Base-by-base conservation (phyloP, 306 rosid genomes). In the Castanopsis chinensis region DNA sequence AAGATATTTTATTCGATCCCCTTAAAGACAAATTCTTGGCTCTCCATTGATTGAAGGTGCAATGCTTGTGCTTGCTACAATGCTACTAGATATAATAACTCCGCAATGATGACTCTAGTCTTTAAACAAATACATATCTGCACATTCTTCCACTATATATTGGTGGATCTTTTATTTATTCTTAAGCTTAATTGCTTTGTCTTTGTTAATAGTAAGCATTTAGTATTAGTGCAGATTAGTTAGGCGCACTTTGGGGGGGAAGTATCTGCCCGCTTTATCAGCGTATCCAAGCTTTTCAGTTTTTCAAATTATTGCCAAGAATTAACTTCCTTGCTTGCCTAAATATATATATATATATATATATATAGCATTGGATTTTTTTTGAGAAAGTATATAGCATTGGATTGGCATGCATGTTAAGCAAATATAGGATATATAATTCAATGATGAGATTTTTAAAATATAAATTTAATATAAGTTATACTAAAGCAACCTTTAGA, bases 201-300 rank as follows among this genome's bases (percentile, higher is more conserved):
- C 77, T 41, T 76, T 76, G 78, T 84, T 73, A 72, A 73, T 28
- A 37, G 79, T 21, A 54, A 76, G 76, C 54, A 79, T 35, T 52
- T 53, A 37, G 70, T 54, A 9, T 67, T 63, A 84, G 86, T 79
- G 86, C 41, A 37, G 27, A 79, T 79, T 69, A 82, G 79, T 76
- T 82, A 84, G 84, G 80, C 73, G 77, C 84, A 82, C 83, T 75
- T 37, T 28, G 70, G 78, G 56, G 67, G 53, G 65, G 33, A 37
- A 37, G 45, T 76, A 75, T 72, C 59, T 67, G 72, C 79, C 81
- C 41, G 27, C 72, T 80, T 74, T 77, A 73, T 74, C 28, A 35
- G 75, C 61, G 54, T 75, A 30, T 81, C 54, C 77, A 28, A 30
- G 65, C 43, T 18, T 71, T 60, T 59, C 23, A 14, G 54, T 75